Evolutionary conservation across 2,329 filamentous ascomycete genomes (phyloP).

Genomic region (Xylaria sp.): DNA sequence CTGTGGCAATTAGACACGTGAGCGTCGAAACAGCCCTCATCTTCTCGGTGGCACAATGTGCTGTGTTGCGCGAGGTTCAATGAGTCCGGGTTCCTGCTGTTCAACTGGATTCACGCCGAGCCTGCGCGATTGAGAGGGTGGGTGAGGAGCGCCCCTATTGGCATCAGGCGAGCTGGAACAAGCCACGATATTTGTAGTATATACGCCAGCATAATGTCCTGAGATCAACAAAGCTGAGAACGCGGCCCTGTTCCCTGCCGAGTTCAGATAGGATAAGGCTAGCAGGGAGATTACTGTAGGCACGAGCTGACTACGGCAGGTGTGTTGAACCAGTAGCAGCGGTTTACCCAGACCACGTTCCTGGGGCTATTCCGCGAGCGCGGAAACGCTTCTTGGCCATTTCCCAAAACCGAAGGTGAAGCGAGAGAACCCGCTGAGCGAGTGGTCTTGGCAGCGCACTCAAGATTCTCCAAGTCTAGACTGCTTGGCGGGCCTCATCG

Average conservation of each 20-base stretch:
- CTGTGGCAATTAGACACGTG: conserved; percentile 41
- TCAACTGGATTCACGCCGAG: not conserved
- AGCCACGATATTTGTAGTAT: not conserved
- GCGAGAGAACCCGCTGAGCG: not conserved
- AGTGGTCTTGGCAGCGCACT: conserved; percentile 15
- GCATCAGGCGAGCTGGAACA: not conserved
- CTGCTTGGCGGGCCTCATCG: conserved; percentile 1
- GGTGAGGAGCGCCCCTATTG: not conserved
- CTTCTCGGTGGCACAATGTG: not conserved
- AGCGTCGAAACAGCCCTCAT: conserved; percentile 12
- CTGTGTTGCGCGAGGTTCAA: not conserved
- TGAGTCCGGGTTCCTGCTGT: not conserved
- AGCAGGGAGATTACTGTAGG: not conserved
- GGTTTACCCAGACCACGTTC: conserved; percentile 14
- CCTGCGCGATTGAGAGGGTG: not conserved
- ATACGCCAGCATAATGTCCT: not conserved
- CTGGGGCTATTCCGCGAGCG: conserved; percentile 8
- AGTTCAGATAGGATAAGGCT: not conserved
- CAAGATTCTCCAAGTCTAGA: not conserved
- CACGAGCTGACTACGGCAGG: too few species aligned
- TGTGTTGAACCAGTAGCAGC: conserved; percentile 20
- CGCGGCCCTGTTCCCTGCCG: not conserved
- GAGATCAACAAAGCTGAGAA: not conserved
- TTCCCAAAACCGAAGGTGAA: conserved; percentile 26
- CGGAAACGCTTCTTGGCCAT: conserved; percentile 11